Conservation (phyloP, 1,284 basidiomycete genomes). For the Caloboletus inedulis region DNA sequence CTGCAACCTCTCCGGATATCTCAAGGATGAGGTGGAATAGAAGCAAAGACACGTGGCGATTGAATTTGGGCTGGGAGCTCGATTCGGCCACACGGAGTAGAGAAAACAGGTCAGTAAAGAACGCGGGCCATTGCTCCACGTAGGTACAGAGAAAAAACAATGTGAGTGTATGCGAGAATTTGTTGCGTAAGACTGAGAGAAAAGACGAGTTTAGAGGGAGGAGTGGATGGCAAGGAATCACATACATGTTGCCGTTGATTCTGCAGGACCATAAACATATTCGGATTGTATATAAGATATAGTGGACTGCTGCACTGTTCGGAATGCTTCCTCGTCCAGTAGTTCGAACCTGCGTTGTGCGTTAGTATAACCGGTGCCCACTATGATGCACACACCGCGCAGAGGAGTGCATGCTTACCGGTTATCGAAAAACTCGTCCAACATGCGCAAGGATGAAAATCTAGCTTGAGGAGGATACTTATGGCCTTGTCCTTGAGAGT, state of each 20-base stretch:
- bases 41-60: slow-evolving; percentile 79
- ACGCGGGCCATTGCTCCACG: slow-evolving; percentile 76
- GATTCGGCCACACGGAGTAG: slow-evolving; percentile 64
- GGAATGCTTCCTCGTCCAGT: slow-evolving; percentile 66
- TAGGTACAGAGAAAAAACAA: slow-evolving; percentile 93
- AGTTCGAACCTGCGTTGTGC: slow-evolving; percentile 55
- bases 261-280: slow-evolving; percentile 74
- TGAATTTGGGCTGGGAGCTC: slow-evolving; percentile 56
- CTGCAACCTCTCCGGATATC: slow-evolving; percentile 89
- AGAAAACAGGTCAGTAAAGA: slow-evolving; percentile 77
- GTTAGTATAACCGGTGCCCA: slow-evolving; percentile 5
- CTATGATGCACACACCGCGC: background rate
- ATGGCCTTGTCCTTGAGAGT: slow-evolving; percentile 47
- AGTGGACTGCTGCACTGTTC: slow-evolving; percentile 64
- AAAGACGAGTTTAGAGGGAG: slow-evolving; percentile 9
- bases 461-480: slow-evolving; percentile 75
- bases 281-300: slow-evolving; percentile 76
- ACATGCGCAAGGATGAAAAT: slow-evolving; percentile 81
- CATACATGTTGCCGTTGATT: slow-evolving; percentile 72
- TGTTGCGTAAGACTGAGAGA: slow-evolving; percentile 82
- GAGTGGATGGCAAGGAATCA: slow-evolving; percentile 13
- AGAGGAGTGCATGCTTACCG: slow-evolving; percentile 51
- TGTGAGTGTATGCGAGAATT: slow-evolving; percentile 96
- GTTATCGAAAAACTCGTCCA: slow-evolving; percentile 85
- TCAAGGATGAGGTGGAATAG: slow-evolving; percentile 88